These are phyloP conservation scores for Hibiscus syriacus DNA, from an alignment of 345 rosid genomes.

Conservation along the genomic window DNA sequence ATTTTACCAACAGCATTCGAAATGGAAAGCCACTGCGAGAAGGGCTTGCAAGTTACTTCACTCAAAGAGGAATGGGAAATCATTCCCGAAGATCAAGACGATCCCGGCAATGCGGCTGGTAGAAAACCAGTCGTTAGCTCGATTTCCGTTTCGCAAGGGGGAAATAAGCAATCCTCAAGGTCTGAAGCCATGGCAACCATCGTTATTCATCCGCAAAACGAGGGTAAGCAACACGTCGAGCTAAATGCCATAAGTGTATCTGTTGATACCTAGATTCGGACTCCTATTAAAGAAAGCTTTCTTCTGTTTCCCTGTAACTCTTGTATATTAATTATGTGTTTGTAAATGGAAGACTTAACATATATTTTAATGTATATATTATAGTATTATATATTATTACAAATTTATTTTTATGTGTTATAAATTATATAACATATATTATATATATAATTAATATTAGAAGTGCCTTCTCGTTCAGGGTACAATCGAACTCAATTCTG, in stretches of 20 bases:
- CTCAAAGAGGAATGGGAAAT: conserved; percentile 95
- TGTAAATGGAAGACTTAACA: too few relatives aligned
- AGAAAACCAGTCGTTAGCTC: conserved; percentile 40
- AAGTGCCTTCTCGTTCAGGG: too few relatives aligned
- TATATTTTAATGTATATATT: too few relatives aligned
- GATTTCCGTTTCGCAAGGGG: conserved; percentile 39
- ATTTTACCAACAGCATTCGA: conserved; percentile 74
- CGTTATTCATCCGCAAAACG: conserved; percentile 38
- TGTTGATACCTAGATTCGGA: conserved; percentile 51
- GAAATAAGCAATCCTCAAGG: conserved; percentile 25
- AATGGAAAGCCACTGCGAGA: conserved; percentile 47
- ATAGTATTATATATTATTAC: too few relatives aligned
- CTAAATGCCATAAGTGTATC: conserved; percentile 19
- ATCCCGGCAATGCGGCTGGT: conserved; percentile 5
- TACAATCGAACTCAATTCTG: too few relatives aligned
- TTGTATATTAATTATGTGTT: background rate
- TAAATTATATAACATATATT: too few relatives aligned
- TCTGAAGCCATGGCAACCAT: conserved; percentile 75
- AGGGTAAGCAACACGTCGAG: conserved; percentile 68
- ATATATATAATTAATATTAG: too few relatives aligned
- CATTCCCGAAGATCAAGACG: conserved; percentile 31
- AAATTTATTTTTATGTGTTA: too few relatives aligned
- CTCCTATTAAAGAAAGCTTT: background rate
- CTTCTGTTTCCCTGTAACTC: background rate
- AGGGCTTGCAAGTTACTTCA: conserved; percentile 63